Evolutionary conservation across 768 basidiomycete genomes (phyloP).

Genomic region (Pleurotus giganteus): DNA sequence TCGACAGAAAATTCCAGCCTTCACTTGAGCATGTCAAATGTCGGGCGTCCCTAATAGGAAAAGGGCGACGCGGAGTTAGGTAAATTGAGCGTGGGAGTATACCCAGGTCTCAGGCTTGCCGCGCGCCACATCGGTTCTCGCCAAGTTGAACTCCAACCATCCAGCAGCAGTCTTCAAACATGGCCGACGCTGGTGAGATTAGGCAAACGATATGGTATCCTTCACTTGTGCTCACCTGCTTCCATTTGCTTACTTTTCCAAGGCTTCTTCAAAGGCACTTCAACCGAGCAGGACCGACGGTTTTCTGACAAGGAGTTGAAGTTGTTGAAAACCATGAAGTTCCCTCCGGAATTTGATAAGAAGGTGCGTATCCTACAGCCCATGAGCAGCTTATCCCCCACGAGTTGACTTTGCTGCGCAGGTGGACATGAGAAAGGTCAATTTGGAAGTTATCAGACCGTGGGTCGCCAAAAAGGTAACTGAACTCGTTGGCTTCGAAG

Average conservation of each 20-base stretch:
- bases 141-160: too few species aligned
- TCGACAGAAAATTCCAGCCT: too few species aligned
- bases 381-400: background rate
- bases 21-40: too few species aligned
- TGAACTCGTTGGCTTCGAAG: slow-evolving; percentile 90
- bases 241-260: slow-evolving; percentile 21
- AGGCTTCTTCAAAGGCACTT: slow-evolving; percentile 91
- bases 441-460: slow-evolving; percentile 84
- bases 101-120: too few species aligned
- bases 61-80: too few species aligned
- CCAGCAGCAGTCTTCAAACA: slow-evolving; percentile 18
- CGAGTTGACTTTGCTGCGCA: slow-evolving; percentile 20
- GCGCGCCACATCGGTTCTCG: too few species aligned
- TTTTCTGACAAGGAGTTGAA: slow-evolving; percentile 96
- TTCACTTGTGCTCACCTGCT: slow-evolving; percentile 17
- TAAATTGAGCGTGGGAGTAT: too few species aligned
- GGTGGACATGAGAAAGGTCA: slow-evolving; percentile 97
- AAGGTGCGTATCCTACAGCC: slow-evolving; percentile 47
- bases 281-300: slow-evolving; percentile 86
- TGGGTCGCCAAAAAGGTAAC: slow-evolving; percentile 95
- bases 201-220: slow-evolving; percentile 21
- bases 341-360: slow-evolving; percentile 84
- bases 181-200: slow-evolving; percentile 61
- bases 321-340: slow-evolving; percentile 85
- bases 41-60: too few species aligned